These are phyloP conservation scores for Chlamydomonas sp. DNA, from an alignment of 139 green algal species.

Conservation along the genomic window DNA sequence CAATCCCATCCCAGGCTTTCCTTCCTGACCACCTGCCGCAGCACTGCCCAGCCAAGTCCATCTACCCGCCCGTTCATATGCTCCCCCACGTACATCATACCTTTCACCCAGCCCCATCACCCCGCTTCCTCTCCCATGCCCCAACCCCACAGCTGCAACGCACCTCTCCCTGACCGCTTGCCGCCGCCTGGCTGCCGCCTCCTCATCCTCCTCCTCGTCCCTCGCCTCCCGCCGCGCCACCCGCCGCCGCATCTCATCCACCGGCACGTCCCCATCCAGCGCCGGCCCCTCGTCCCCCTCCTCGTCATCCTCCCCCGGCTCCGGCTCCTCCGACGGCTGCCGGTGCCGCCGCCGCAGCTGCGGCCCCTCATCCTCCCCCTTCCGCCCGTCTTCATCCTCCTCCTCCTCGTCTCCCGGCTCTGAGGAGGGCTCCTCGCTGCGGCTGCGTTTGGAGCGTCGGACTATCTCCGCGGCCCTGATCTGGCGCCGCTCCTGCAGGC, in stretches of 20 bases:
- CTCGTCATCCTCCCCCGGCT: background rate
- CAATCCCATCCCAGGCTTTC: too few relatives aligned
- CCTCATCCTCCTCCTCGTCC: conserved; percentile 60
- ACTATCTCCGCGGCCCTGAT: conserved; percentile 64
- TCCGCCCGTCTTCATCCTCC: conserved; percentile 31
- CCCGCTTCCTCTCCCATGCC: background rate
- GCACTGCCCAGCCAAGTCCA: background rate
- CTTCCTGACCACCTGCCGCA: background rate
- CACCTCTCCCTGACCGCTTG: conserved; percentile 64
- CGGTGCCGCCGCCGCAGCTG: conserved; percentile 1
- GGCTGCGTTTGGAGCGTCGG: conserved; percentile 24
- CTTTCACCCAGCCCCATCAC: background rate
- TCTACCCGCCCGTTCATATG: too few relatives aligned
- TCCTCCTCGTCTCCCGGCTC: conserved; percentile 21
- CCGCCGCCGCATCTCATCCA: conserved; percentile 37
- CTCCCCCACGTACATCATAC: background rate
- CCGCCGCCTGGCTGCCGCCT: conserved; percentile 55
- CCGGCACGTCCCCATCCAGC: conserved; percentile 25
- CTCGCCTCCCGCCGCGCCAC: conserved; percentile 28
- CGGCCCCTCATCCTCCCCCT: conserved; percentile 13
- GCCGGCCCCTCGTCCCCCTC: background rate
- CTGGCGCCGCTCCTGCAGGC: conserved; percentile 35
- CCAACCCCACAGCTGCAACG: background rate
- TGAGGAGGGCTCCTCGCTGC: conserved; percentile 21
- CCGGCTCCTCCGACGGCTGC: conserved; percentile 9